phyloP scores from a whole-genome alignment of 768 basidiomycete species.

The Glaciozyma antarctica region DNA sequence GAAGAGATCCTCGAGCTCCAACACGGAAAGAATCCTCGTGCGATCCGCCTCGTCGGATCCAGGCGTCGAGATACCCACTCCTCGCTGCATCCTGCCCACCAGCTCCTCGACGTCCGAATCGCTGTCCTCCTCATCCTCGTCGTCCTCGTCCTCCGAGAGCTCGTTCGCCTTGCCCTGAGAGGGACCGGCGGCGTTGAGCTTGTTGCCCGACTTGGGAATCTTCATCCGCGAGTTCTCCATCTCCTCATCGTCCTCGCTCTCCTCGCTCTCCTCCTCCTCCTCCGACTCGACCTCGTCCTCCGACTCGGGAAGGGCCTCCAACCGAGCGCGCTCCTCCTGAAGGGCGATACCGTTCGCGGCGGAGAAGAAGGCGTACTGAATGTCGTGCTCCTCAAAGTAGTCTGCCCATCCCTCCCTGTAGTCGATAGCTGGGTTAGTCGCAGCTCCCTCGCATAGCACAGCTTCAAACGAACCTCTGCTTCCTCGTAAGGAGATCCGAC shows the following conservation, averaged over 20 bases:
- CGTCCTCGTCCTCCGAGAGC: conserved; percentile 18
- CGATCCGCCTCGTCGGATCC: conserved; percentile 39
- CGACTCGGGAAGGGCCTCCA: conserved; percentile 35
- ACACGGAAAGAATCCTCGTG: conserved; percentile 68
- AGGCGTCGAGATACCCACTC: conserved; percentile 23
- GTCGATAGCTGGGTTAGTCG: no score
- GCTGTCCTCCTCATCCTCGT: conserved; percentile 7
- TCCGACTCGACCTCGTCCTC: conserved; percentile 32
- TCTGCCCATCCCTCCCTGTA: conserved; percentile 77
- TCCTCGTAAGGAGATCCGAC: conserved; percentile 74
- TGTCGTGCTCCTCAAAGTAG: conserved; percentile 65
- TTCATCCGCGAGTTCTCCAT: conserved; percentile 28
- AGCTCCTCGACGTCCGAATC: conserved; percentile 24
- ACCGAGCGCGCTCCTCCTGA: conserved; percentile 56
- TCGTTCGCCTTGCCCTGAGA: conserved; percentile 40
- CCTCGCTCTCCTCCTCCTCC: conserved; percentile 34
- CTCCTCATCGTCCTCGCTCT: conserved; percentile 35
- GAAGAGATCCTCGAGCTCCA: conserved; percentile 81
- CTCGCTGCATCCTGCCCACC: conserved; percentile 12
- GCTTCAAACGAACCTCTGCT: conserved; percentile 58
- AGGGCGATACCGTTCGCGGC: conserved; percentile 76
- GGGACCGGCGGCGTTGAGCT: conserved; percentile 40
- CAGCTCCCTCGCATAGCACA: background rate
- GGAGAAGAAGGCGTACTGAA: conserved; percentile 85
- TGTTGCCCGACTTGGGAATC: conserved; percentile 35